Evolutionary conservation across 768 basidiomycete species (phyloP).

Genomic region (Naganishia antarctica): DNA sequence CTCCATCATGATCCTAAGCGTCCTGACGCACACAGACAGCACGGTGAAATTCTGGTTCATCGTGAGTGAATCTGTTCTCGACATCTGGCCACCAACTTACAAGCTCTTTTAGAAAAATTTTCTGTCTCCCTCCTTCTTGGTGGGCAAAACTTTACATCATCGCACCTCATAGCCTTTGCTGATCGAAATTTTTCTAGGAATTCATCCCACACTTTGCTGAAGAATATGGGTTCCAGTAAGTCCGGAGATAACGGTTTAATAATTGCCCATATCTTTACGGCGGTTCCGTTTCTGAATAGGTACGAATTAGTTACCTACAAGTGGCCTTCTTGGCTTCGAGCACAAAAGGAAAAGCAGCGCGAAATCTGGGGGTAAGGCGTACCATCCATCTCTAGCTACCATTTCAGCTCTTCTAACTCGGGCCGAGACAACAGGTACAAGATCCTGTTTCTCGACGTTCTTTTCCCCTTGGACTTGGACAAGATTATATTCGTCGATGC

Average conservation of each 20-base stretch:
- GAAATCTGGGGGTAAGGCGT: conserved; percentile 80
- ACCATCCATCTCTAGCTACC: not conserved
- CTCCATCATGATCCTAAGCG: conserved; percentile 96
- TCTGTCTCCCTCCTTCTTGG: conserved; percentile 92
- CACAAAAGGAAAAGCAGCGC: conserved; percentile 94
- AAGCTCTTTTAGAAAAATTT: conserved; percentile 64
- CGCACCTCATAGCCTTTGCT: not conserved
- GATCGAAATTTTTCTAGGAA: conserved; percentile 57
- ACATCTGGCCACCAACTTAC: not conserved
- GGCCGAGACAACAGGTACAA: conserved; percentile 68
- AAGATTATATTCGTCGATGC: conserved; percentile 99
- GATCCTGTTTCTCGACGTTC: conserved; percentile 95
- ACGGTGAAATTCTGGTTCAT: conserved; percentile 99
- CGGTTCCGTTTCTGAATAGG: not conserved
- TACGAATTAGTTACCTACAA: conserved; percentile 98
- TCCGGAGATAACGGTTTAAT: too few relatives aligned
- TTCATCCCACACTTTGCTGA: conserved; percentile 88
- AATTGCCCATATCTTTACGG: not conserved
- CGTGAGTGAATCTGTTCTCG: conserved; percentile 46
- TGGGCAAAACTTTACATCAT: conserved; percentile 48
- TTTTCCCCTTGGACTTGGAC: conserved; percentile 98
- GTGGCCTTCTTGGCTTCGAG: conserved; percentile 97
- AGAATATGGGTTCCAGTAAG: conserved; percentile 75
- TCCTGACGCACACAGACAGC: conserved; percentile 85
- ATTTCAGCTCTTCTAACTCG: not conserved